Percentiles rank a stretch among this genome's conserved stretches.
These are phyloP conservation scores for Neoscytalidium dimidiatum DNA, from an alignment of 2,329 filamentous ascomycete species.

Conservation along the genomic window DNA sequence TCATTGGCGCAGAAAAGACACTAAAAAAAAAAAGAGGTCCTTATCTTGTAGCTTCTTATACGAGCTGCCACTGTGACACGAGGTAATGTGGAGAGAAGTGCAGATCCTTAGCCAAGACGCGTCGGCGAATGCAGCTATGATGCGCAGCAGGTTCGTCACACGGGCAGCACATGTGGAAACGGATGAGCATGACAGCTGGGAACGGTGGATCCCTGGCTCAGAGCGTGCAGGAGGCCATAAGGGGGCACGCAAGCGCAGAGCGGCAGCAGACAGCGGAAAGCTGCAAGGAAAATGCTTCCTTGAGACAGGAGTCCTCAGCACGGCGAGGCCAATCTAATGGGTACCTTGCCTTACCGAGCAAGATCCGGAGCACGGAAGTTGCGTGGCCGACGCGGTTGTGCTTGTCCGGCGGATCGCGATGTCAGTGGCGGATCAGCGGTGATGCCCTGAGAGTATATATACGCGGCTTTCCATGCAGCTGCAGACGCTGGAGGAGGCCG, in stretches of 20 bases:
- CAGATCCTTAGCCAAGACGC: neutral
- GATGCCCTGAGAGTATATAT: neutral
- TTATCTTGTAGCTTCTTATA: too few species aligned
- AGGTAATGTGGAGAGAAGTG: neutral
- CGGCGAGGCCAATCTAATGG: neutral
- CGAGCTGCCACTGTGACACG: neutral
- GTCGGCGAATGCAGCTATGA: neutral
- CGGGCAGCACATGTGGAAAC: neutral
- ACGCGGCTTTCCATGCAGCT: neutral
- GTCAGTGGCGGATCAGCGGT: neutral
- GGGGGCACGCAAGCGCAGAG: too few species aligned
- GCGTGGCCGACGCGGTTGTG: neutral
- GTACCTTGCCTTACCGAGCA: neutral
- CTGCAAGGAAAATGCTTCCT: neutral
- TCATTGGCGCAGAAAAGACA: too few species aligned
- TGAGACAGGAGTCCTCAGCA: neutral
- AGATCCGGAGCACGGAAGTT: neutral
- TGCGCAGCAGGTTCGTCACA: neutral
- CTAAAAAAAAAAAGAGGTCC: too few species aligned
- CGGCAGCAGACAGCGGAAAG: neutral
- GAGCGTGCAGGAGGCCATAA: too few species aligned
- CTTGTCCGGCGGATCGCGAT: neutral
- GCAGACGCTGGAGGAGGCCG: too few species aligned
- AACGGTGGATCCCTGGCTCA: too few species aligned
- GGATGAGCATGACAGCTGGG: neutral